Evolutionary conservation across 139 green algal genomes (phyloP).

Genomic region (Dunaliella primolecta): DNA sequence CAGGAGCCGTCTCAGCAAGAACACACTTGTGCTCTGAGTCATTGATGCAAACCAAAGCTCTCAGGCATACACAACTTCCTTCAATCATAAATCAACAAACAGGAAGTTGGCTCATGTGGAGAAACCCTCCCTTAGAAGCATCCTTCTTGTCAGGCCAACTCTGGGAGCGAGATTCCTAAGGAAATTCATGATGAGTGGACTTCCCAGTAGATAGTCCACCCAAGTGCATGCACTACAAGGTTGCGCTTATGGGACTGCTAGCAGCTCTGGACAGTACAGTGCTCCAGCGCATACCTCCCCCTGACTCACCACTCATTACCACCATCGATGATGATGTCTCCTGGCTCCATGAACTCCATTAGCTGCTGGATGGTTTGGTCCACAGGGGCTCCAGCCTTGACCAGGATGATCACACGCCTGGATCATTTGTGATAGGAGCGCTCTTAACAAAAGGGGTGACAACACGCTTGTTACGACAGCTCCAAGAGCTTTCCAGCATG

Average conservation of each 20-base stretch:
- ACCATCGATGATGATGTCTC: conserved; percentile 98
- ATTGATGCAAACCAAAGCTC: neutral
- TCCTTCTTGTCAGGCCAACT: no score
- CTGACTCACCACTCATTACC: conserved; percentile 87
- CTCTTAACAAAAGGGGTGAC: neutral
- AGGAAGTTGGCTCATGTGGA: neutral
- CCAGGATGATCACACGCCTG: conserved; percentile 95
- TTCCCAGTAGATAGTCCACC: neutral
- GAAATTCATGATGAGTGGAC: no score
- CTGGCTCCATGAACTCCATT: conserved; percentile 83
- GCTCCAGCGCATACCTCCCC: neutral
- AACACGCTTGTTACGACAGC: no score
- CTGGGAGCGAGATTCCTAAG: no score
- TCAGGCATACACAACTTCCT: neutral
- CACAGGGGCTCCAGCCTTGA: conserved; percentile 94
- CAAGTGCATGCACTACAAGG: neutral
- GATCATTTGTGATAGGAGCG: neutral
- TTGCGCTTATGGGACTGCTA: neutral
- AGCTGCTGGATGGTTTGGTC: conserved; percentile 91
- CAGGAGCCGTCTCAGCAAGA: neutral
- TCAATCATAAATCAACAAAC: neutral
- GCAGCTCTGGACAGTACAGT: neutral
- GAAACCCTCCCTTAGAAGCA: no score
- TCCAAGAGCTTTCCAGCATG: neutral
- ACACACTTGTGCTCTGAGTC: no score